Conservation (phyloP, 352 stramenopile species). For the Globisporangium apiculatum region DNA sequence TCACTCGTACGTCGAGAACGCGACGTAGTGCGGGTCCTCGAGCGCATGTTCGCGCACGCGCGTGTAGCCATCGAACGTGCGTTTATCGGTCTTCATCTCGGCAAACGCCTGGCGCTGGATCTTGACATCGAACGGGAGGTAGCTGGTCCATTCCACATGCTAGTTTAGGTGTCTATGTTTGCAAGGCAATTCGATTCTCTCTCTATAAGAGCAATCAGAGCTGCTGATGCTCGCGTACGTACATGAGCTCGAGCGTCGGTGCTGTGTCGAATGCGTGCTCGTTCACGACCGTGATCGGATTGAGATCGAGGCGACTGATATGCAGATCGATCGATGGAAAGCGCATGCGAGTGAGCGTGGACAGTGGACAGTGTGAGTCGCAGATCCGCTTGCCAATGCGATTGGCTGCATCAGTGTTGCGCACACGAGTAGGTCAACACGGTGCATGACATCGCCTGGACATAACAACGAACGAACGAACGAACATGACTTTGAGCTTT, state of each 20-base stretch:
- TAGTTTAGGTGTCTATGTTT: background rate
- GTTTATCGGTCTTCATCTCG: slow-evolving; percentile 69
- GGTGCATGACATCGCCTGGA: too few relatives aligned
- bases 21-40: slow-evolving; percentile 60
- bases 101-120: slow-evolving; percentile 70
- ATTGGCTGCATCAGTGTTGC: background rate
- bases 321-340: too few relatives aligned
- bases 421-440: background rate
- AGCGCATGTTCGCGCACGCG: slow-evolving; percentile 39
- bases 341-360: too few relatives aligned
- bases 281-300: slow-evolving; percentile 63
- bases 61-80: slow-evolving; percentile 53
- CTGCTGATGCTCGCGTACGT: background rate
- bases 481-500: slow-evolving; percentile 69
- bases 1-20: slow-evolving; percentile 28
- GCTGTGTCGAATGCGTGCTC: slow-evolving; percentile 57
- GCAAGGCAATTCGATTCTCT: background rate
- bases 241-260: slow-evolving; percentile 65
- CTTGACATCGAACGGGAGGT: slow-evolving; percentile 65
- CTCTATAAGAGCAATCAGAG: background rate
- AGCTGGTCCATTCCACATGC: slow-evolving; percentile 17
- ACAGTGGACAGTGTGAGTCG: too few relatives aligned
- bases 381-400: background rate
- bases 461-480: background rate
- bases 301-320: slow-evolving; percentile 60